A percentile compares a stretch with the other conserved stretches of the same genome.
Evolutionary conservation across 305 asterid genomes (phyloP).

Genomic region (Withania somnifera): DNA sequence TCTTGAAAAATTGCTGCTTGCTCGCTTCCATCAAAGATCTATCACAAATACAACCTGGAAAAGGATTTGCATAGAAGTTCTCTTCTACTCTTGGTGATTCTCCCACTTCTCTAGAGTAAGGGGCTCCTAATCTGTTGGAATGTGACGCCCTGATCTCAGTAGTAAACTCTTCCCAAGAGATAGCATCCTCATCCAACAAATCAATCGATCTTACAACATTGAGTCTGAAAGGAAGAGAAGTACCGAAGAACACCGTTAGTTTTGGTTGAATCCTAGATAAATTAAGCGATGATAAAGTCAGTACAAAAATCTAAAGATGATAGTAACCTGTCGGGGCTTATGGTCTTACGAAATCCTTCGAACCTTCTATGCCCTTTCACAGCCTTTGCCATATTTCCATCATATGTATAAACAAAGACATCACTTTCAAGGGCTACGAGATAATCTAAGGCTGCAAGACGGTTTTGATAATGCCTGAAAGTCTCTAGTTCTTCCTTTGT

Average conservation of each 20-base stretch:
- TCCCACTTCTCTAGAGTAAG: constrained; percentile 38
- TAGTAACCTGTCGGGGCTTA: constrained; percentile 66
- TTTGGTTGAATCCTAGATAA: not conserved
- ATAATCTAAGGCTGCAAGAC: constrained; percentile 85
- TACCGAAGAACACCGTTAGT: not conserved
- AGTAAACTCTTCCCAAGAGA: constrained; percentile 42
- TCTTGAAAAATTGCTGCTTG: constrained; percentile 10
- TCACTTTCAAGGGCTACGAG: constrained; percentile 71
- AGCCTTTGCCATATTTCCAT: constrained; percentile 94
- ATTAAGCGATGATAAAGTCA: not conserved
- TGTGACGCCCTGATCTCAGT: constrained; percentile 38
- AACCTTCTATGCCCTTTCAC: constrained; percentile 80
- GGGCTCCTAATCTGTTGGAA: constrained; percentile 50
- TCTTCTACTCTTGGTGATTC: constrained; percentile 43
- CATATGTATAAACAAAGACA: constrained; percentile 67
- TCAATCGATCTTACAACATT: constrained; percentile 50
- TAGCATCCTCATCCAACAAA: constrained; percentile 33
- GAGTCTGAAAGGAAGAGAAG: constrained; percentile 25
- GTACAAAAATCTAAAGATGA: not conserved
- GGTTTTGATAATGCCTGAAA: constrained; percentile 43
- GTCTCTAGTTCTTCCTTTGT: constrained; percentile 48
- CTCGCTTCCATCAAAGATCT: constrained; percentile 15
- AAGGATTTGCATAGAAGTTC: constrained; percentile 74
- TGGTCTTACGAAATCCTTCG: constrained; percentile 60
- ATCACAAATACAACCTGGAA: constrained; percentile 70